These are phyloP conservation scores for Sphaerulina vaccinii DNA, from an alignment of 2,329 filamentous ascomycete genomes.

Conservation along the genomic window DNA sequence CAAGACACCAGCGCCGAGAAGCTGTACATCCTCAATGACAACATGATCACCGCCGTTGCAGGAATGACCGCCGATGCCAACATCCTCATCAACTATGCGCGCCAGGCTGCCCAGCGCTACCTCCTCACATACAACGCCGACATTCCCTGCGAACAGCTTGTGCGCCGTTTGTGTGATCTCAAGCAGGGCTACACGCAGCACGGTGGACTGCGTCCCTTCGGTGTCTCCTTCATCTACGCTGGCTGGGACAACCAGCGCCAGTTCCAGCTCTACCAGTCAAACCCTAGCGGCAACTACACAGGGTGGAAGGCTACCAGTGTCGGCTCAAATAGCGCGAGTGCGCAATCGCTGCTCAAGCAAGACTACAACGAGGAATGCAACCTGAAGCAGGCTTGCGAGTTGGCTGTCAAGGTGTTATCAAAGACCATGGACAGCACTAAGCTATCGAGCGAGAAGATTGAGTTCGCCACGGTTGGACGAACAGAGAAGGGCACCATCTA, in stretches of 20 bases:
- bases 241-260: conserved; percentile 94
- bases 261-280: conserved; percentile 99
- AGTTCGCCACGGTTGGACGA: conserved; percentile 96
- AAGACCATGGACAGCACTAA: conserved; percentile 99
- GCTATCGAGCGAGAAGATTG: conserved; percentile 98
- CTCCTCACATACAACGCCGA: conserved; percentile 99
- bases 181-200: conserved; percentile 99
- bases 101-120: conserved; percentile 93
- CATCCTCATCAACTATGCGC: conserved; percentile 99
- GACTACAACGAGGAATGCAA: conserved; percentile 99
- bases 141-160: conserved; percentile 97
- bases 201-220: conserved; percentile 94
- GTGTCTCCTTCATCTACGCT: conserved; percentile 99
- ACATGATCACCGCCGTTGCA: conserved; percentile 99
- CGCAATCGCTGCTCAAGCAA: conserved; percentile 95
- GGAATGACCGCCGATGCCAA: conserved; percentile 99
- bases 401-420: conserved; percentile 98
- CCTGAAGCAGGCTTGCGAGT: conserved; percentile 90
- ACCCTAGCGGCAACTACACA: conserved; percentile 97
- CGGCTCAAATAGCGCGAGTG: conserved; percentile 96
- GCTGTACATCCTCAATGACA: conserved; percentile 98
- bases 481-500: conserved; percentile 96
- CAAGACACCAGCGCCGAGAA: conserved; percentile 99
- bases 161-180: conserved; percentile 91
- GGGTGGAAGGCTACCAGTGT: conserved; percentile 99